phyloP scores from a whole-genome alignment of 2,329 filamentous ascomycete genomes.

The Exserohilum turcica region DNA sequence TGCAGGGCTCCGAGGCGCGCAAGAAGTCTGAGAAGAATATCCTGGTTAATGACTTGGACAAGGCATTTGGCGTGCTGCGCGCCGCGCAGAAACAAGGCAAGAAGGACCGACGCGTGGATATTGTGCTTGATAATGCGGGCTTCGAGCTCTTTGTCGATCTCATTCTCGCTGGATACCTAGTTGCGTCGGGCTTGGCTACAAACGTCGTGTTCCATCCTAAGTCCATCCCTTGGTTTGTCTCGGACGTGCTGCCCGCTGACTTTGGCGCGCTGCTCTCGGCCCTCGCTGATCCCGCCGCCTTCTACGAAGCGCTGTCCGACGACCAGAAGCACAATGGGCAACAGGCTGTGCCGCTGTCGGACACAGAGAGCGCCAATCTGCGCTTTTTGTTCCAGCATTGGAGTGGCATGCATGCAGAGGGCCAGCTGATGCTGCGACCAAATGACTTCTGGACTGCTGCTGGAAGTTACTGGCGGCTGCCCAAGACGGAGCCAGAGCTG shows the following conservation, averaged over 20 bases:
- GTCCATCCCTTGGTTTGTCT: slow-evolving; percentile 97
- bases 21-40: slow-evolving; percentile 92
- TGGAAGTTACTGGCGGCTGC: slow-evolving; percentile 88
- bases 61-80: slow-evolving; percentile 71
- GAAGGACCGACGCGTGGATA: slow-evolving; percentile 78
- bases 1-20: slow-evolving; percentile 86
- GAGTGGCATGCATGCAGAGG: slow-evolving; percentile 79
- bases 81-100: slow-evolving; percentile 67
- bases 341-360: slow-evolving; percentile 65
- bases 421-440: slow-evolving; percentile 79
- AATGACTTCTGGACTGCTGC: slow-evolving; percentile 90
- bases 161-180: slow-evolving; percentile 85
- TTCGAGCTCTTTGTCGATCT: slow-evolving; percentile 98
- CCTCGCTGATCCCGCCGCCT: slow-evolving; percentile 74
- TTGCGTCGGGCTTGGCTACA: slow-evolving; percentile 83
- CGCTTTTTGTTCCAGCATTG: slow-evolving; percentile 81
- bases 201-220: slow-evolving; percentile 90
- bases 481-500: slow-evolving; percentile 68
- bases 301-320: slow-evolving; percentile 77
- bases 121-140: slow-evolving; percentile 94
- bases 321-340: slow-evolving; percentile 63
- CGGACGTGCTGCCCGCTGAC: slow-evolving; percentile 86
- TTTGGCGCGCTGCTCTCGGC: slow-evolving; percentile 82
- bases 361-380: slow-evolving; percentile 70
- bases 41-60: slow-evolving; percentile 79